Evolutionary conservation across 2,329 filamentous ascomycete genomes (phyloP).

Genomic region (Monosporascus sp.): DNA sequence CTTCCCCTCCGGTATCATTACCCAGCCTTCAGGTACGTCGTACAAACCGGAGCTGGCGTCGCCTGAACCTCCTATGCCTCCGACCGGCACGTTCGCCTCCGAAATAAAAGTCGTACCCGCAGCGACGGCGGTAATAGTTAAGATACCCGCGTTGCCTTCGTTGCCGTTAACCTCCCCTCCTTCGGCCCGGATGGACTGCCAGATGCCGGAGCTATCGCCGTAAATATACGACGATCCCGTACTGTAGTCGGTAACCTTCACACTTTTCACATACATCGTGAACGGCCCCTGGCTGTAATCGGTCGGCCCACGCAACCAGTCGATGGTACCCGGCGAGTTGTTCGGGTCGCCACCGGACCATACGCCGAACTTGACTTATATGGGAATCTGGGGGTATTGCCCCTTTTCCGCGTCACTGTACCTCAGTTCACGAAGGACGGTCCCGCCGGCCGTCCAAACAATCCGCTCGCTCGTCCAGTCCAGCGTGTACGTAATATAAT

Average conservation of each 20-base stretch:
- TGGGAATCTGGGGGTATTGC: constrained; percentile 92
- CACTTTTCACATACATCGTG: constrained; percentile 73
- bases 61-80: constrained; percentile 58
- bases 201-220: constrained; percentile 69
- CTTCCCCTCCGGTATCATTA: constrained; percentile 73
- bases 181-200: constrained; percentile 76
- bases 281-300: constrained; percentile 82
- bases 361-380: constrained; percentile 86
- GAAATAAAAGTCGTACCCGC: constrained; percentile 56
- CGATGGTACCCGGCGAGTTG: constrained; percentile 77
- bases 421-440: constrained; percentile 69
- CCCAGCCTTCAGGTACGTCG: constrained; percentile 71
- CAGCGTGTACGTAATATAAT: constrained; percentile 81
- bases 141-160: constrained; percentile 46
- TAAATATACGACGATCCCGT: constrained; percentile 84
- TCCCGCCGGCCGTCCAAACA: constrained; percentile 79
- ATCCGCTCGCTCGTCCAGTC: constrained; percentile 87
- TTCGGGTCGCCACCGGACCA: constrained; percentile 87
- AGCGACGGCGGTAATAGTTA: constrained; percentile 54
- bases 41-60: constrained; percentile 46
- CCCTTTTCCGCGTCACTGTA: constrained; percentile 60
- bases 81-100: constrained; percentile 63
- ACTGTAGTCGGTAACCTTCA: constrained; percentile 84
- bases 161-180: constrained; percentile 72
- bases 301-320: constrained; percentile 82